Evolutionary conservation across 2,329 filamentous ascomycete species (phyloP), one percentile per base, ranked within the genome.

Genomic region (Ceratocystis lukuohia): DNA sequence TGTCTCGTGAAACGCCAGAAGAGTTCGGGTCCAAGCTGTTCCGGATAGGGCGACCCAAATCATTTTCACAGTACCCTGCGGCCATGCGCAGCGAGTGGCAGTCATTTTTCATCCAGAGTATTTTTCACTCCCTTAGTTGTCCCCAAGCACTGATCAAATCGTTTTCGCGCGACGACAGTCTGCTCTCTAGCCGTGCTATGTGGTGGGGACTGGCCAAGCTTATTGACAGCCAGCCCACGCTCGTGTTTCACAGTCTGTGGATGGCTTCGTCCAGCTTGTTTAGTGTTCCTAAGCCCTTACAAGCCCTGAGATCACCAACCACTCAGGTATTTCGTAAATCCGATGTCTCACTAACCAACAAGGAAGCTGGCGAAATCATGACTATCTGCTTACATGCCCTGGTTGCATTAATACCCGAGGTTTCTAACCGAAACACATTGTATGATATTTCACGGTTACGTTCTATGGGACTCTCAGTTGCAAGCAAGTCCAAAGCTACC

Each of bases 171-270:
- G 76, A 81, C 10, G 79, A 78, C 10, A 77, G 79, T 57, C 72
- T 84, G 0, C 79, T 83, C 65, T 83, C 87, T 72, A 85, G 84
- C 0, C 82, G 84, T 64, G 82, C 80, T 15, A 74, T 85, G 1
- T 87, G 82, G 83, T 86, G 84, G 71, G 83, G 81, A 70, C 84
- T 85, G 78, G 74, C 85, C 65, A 80, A 81, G 66, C 75, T 87
- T 73, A 84, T 81, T 4, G 77, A 82, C 62, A 78, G 80, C 53
- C 79, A 80, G 17, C 82, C 84, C 3, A 82, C 76, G 61, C 72
- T 87, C 22, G 83, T 87, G 1, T 81, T 86, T 64, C 82, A 87
- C 71, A 85, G 83, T 70, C 76, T 88, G 4, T 88, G 86, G 86
- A 77, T 83, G 69, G 82, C 83, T 5, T 78, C 84, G 1, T 80